Evolutionary conservation across 331 rosid genomes (phyloP).

Genomic region (Phaseolus coccineus): DNA sequence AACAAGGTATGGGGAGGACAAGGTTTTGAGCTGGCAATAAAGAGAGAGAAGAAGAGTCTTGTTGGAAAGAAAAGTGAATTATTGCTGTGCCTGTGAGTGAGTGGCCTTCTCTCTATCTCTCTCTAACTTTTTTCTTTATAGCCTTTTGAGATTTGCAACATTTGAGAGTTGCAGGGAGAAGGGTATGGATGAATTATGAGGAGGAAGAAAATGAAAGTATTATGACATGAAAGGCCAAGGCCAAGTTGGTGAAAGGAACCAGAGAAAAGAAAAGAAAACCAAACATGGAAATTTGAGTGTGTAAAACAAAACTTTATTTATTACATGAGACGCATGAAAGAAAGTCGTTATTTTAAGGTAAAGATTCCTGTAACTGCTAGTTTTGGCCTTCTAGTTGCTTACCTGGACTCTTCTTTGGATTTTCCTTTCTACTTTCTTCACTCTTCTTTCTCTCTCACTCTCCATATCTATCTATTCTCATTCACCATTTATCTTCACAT

Average conservation of each 20-base stretch:
- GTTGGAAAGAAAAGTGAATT: slow-evolving; percentile 64
- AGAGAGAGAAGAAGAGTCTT: slow-evolving; percentile 43
- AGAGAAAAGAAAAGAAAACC: slow-evolving; percentile 14
- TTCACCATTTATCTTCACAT: no score
- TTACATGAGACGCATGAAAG: slow-evolving; percentile 12
- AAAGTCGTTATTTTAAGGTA: slow-evolving; percentile 61
- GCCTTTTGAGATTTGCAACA: slow-evolving; percentile 62
- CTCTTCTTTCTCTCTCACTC: background rate
- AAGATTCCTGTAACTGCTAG: slow-evolving; percentile 55
- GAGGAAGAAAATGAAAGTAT: slow-evolving; percentile 37
- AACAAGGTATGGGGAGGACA: slow-evolving; percentile 59
- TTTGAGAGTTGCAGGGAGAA: slow-evolving; percentile 56
- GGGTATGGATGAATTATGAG: slow-evolving; percentile 50
- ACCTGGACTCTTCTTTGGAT: slow-evolving; percentile 24
- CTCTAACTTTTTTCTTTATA: slow-evolving; percentile 62
- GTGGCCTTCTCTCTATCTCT: slow-evolving; percentile 51
- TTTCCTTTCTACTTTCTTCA: background rate
- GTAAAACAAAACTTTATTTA: background rate
- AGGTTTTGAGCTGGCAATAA: slow-evolving; percentile 69
- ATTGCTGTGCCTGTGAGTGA: slow-evolving; percentile 57
- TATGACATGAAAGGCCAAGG: slow-evolving; percentile 9
- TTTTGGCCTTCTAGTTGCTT: slow-evolving; percentile 42
- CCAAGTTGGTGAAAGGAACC: slow-evolving; percentile 33
- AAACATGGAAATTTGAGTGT: background rate
- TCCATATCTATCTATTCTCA: background rate